These are phyloP conservation scores for Psidium friedrichsthalianum DNA, from an alignment of 345 rosid species.

Conservation along the genomic window DNA sequence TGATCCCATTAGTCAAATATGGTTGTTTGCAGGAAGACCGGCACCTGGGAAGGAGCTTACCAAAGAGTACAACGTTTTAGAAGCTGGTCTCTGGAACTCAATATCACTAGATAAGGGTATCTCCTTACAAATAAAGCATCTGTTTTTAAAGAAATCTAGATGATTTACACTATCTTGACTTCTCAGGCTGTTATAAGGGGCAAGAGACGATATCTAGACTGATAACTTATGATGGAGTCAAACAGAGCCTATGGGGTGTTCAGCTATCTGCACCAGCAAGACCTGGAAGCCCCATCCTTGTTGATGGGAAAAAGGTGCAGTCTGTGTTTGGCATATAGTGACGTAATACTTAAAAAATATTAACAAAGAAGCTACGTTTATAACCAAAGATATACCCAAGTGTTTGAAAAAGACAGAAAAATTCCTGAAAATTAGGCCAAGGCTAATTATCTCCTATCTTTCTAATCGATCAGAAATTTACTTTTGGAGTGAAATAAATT, in stretches of 20 bases:
- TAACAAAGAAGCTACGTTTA: not conserved
- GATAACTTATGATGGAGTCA: slow-evolving; percentile 78
- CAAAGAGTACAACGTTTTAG: slow-evolving; percentile 70
- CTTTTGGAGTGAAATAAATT: not conserved
- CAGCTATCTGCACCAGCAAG: slow-evolving; percentile 57
- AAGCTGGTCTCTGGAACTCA: slow-evolving; percentile 87
- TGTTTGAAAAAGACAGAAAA: not conserved
- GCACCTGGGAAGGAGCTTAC: slow-evolving; percentile 84
- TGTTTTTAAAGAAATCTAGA: not conserved
- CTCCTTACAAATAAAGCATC: not conserved
- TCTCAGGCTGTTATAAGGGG: slow-evolving; percentile 82
- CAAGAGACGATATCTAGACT: slow-evolving; percentile 87
- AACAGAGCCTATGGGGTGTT: slow-evolving; percentile 73
- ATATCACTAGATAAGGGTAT: slow-evolving; percentile 80
- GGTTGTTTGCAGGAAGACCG: slow-evolving; percentile 58
- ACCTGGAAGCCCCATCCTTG: slow-evolving; percentile 54
- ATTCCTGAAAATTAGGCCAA: not conserved
- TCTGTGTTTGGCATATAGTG: not conserved
- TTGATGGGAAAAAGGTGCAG: slow-evolving; percentile 59
- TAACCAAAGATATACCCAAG: not conserved
- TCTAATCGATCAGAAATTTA: not conserved
- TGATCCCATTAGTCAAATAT: not conserved
- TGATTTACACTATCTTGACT: not conserved
- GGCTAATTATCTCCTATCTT: not conserved
- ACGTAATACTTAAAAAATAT: not conserved